Conservation (phyloP, 768 basidiomycete species). For the Phanerochaete sordida region DNA sequence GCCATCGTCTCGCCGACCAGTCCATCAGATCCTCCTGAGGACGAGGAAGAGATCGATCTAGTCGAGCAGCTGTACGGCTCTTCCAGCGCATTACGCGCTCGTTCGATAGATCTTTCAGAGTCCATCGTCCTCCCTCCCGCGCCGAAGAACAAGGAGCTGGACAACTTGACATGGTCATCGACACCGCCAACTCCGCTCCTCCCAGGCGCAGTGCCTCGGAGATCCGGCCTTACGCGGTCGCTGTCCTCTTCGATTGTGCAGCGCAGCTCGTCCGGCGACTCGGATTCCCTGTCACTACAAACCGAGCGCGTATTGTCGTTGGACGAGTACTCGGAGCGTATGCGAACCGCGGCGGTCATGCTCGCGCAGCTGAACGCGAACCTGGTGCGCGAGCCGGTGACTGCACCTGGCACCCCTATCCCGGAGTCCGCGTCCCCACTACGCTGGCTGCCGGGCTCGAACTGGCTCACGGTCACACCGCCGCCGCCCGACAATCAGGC, state of each 20-base stretch:
- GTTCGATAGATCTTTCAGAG: constrained; percentile 75
- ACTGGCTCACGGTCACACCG: constrained; percentile 21
- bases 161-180: constrained; percentile 77
- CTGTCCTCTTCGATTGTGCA: background rate
- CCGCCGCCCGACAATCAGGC: background rate
- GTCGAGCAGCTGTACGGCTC: constrained; percentile 94
- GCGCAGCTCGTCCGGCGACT: background rate
- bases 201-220: constrained; percentile 25
- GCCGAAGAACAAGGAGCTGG: constrained; percentile 87
- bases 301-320: constrained; percentile 54
- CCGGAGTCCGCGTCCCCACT: constrained; percentile 16
- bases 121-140: constrained; percentile 77
- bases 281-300: constrained; percentile 1
- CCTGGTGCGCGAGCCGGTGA: constrained; percentile 53
- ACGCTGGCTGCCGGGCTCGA: constrained; percentile 28
- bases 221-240: constrained; percentile 15
- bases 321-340: constrained; percentile 97
- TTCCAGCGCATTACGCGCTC: constrained; percentile 66
- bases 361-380: constrained; percentile 92
- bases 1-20: constrained; percentile 6
- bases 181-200: constrained; percentile 45
- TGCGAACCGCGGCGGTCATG: constrained; percentile 99
- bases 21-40: constrained; percentile 11
- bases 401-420: constrained; percentile 17
- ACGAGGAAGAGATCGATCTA: constrained; percentile 84